Evolutionary conservation across 1,284 basidiomycete genomes (phyloP).

Genomic region (Moesziomyces parantarcticus): DNA sequence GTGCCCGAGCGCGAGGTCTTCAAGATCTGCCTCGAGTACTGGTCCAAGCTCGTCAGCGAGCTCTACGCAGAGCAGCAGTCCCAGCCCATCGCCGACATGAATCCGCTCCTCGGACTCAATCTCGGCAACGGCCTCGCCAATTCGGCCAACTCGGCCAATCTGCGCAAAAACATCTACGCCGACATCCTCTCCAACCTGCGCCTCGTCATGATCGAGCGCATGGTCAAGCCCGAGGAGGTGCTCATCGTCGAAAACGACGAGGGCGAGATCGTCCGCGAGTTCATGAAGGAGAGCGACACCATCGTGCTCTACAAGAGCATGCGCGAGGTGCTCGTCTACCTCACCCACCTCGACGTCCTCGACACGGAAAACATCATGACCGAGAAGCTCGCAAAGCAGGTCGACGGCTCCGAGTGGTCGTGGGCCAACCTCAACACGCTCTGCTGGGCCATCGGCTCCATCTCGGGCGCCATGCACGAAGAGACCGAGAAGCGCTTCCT

Average conservation of each 20-base stretch:
- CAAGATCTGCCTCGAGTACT: conserved; percentile 99
- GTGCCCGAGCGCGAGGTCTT: conserved; percentile 99
- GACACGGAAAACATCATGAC: conserved; percentile 91
- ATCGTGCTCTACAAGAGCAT: conserved; percentile 99
- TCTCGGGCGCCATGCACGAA: conserved; percentile 98
- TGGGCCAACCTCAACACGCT: conserved; percentile 99
- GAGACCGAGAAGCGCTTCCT: conserved; percentile 99
- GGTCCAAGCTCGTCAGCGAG: conserved; percentile 93
- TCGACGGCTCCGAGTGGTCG: conserved; percentile 97
- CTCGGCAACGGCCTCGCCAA: conserved; percentile 49
- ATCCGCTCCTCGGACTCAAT: conserved; percentile 90
- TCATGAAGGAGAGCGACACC: conserved; percentile 99
- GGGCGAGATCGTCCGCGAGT: conserved; percentile 98
- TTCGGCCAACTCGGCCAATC: conserved; percentile 62
- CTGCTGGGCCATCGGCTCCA: conserved; percentile 99
- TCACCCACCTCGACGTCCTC: conserved; percentile 94
- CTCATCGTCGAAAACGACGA: conserved; percentile 99
- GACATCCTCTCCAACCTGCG: conserved; percentile 91
- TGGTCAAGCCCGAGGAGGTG: conserved; percentile 98
- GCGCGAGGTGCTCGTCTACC: conserved; percentile 91
- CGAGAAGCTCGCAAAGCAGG: conserved; percentile 95
- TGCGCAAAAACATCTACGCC: conserved; percentile 91
- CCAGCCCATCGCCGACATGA: conserved; percentile 90
- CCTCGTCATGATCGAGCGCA: conserved; percentile 96
- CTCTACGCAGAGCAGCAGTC: conserved; percentile 98